Evolutionary conservation across 805 yeast genomes (phyloP), one percentile per base, ranked within the genome.

Genomic region (Isabelozyma heimii): DNA sequence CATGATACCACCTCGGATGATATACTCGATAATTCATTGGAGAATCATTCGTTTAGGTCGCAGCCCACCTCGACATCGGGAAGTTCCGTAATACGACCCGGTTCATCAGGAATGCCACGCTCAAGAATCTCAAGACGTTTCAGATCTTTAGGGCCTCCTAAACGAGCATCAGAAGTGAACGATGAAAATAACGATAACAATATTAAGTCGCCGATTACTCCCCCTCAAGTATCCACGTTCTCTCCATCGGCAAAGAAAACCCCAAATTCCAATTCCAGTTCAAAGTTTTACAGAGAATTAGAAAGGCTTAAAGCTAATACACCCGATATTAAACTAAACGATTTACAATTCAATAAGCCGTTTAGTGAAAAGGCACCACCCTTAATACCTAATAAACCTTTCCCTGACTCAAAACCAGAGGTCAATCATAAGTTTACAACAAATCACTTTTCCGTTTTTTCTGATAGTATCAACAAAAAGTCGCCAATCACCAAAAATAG

Each of bases 61-160:
- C 37, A 10, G 48, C 42, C 33, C 44, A 43, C 42, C 15, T 47
- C 51, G 13, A 48, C 50, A 24, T 50, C 52, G 8, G 40, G 40
- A n/a, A 37, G 16, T 9, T 28, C 26, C 30, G 13, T 16, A 9
- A 16, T 37, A n/a, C 40, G 41, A n/a, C 49, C 37, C n/a, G 46
- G 42, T 43, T 35, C 47, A 2, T 8, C 17, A 12, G 17, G 63
- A 13, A 47, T 65, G n/a, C 66, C 62, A 47, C 50, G 71, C 43
- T 58, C 67, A 30, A 58, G 73, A 43, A 66, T 73, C 10, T 53
- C 69, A 1, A 64, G 77, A 49, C 62, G 78, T 33, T 69, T 72
- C 5, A 65, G 60, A 48, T 46, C 59, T 2, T 52, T 80, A 38
- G 84, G 84, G 1, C 83, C 82, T 9, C 83, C 84, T 1, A 72